phyloP scores from a whole-genome alignment of 768 basidiomycete species.

The Hygrophoropsis aurantiaca region DNA sequence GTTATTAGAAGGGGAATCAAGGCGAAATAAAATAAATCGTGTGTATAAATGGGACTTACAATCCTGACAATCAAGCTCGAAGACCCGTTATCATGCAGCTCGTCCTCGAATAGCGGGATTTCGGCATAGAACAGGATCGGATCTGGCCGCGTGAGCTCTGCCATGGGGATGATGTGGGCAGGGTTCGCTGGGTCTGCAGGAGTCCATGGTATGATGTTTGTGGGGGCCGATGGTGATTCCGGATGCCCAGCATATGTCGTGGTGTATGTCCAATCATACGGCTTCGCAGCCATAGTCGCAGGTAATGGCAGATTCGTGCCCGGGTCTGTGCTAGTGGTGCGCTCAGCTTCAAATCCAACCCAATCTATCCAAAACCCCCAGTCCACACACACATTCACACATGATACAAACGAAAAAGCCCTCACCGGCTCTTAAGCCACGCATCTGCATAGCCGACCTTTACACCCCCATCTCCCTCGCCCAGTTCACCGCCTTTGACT shows the following conservation, averaged over 20 bases:
- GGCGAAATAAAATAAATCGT: too few relatives aligned
- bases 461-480: slow-evolving; percentile 84
- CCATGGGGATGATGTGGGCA: slow-evolving; percentile 73
- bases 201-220: slow-evolving; percentile 40
- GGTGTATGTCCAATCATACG: slow-evolving; percentile 98
- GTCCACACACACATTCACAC: slow-evolving; percentile 22
- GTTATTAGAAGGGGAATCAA: slow-evolving; percentile 3
- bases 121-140: slow-evolving; percentile 99
- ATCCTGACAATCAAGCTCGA: slow-evolving; percentile 83
- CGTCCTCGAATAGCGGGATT: slow-evolving; percentile 92
- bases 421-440: slow-evolving; percentile 86
- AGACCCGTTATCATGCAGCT: slow-evolving; percentile 95
- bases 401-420: slow-evolving; percentile 3
- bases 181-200: slow-evolving; percentile 57
- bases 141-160: slow-evolving; percentile 83
- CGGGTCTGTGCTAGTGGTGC: slow-evolving; percentile 59
- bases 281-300: slow-evolving; percentile 72
- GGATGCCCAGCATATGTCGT: slow-evolving; percentile 76
- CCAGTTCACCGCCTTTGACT: slow-evolving; percentile 78
- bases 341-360: too few relatives aligned
- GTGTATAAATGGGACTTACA: slow-evolving; percentile 62
- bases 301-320: slow-evolving; percentile 67
- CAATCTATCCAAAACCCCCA: too few relatives aligned
- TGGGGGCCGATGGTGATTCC: slow-evolving; percentile 8
- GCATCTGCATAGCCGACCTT: slow-evolving; percentile 94